These are phyloP conservation scores for Xylariaceae sp. DNA, from an alignment of 2,329 filamentous ascomycete genomes.

Conservation along the genomic window DNA sequence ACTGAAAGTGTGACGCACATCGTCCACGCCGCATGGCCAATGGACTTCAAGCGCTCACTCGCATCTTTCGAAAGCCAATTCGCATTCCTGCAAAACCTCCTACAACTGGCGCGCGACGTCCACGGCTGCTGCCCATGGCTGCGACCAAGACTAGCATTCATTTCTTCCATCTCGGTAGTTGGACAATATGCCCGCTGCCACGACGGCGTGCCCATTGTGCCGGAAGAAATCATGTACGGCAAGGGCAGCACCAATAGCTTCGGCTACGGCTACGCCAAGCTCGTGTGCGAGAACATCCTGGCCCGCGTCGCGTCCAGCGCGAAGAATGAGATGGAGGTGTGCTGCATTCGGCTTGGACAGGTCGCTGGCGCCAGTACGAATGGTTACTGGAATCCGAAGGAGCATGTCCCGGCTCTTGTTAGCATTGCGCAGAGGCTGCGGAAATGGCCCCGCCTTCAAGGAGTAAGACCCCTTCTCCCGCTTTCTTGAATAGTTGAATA, in stretches of 20 bases:
- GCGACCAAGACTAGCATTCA: conserved; percentile 24
- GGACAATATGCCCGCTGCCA: conserved; percentile 13
- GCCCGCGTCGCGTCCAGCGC: conserved; percentile 32
- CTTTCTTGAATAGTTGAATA: no score
- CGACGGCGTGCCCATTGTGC: conserved; percentile 23
- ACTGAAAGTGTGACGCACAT: conserved; percentile 10
- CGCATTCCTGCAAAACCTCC: conserved; percentile 2
- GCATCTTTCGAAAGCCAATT: conserved; percentile 17
- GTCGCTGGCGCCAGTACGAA: conserved; percentile 37
- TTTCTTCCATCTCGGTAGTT: conserved; percentile 30
- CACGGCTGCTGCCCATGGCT: background rate
- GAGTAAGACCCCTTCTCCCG: conserved; percentile 12
- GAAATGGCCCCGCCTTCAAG: conserved; percentile 17
- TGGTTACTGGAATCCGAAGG: conserved; percentile 40
- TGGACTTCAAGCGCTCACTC: conserved; percentile 20
- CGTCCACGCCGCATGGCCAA: conserved; percentile 20
- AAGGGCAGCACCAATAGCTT: conserved; percentile 22
- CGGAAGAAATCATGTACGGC: conserved; percentile 33
- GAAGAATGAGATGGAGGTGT: conserved; percentile 33
- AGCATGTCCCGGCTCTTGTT: conserved; percentile 40
- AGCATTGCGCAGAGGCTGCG: conserved; percentile 36
- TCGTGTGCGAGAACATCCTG: conserved; percentile 40
- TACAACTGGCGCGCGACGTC: background rate
- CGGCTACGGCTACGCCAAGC: conserved; percentile 43
- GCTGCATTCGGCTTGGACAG: conserved; percentile 38